Conservation (phyloP, 768 basidiomycete genomes). For the Tricholoma bakamatsutake region DNA sequence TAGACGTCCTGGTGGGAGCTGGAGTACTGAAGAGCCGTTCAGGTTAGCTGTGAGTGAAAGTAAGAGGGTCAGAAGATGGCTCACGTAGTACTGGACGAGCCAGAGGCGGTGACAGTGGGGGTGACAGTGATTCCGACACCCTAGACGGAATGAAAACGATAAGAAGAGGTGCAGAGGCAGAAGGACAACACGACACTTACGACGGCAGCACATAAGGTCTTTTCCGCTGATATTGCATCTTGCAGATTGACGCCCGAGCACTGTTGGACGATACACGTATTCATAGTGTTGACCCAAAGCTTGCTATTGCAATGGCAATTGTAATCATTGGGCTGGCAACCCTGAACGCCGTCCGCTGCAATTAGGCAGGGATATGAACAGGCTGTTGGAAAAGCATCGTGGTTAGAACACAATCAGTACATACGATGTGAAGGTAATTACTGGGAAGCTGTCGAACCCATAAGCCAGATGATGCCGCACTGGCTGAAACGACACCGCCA, state of each 20-base stretch:
- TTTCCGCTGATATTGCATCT: background rate
- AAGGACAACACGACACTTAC: background rate
- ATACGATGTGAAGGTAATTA: background rate
- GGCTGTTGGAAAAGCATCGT: background rate
- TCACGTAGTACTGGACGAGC: background rate
- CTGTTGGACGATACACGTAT: background rate
- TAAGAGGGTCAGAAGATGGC: background rate
- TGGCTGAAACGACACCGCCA: background rate
- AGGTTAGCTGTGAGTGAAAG: background rate
- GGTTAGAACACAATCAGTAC: background rate
- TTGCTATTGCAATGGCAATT: background rate
- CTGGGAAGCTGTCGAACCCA: background rate
- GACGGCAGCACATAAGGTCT: background rate
- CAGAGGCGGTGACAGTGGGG: background rate
- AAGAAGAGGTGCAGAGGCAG: background rate
- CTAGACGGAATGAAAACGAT: background rate
- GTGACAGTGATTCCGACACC: background rate
- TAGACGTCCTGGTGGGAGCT: background rate
- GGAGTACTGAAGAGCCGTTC: background rate
- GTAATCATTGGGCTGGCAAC: background rate
- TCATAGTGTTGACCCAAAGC: background rate
- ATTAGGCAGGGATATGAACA: background rate
- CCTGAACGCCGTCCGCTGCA: no score
- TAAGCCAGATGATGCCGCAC: background rate
- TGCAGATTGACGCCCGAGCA: background rate